Evolutionary conservation across 2,329 filamentous ascomycete species (phyloP).

Genomic region (Alternaria ventricosa): DNA sequence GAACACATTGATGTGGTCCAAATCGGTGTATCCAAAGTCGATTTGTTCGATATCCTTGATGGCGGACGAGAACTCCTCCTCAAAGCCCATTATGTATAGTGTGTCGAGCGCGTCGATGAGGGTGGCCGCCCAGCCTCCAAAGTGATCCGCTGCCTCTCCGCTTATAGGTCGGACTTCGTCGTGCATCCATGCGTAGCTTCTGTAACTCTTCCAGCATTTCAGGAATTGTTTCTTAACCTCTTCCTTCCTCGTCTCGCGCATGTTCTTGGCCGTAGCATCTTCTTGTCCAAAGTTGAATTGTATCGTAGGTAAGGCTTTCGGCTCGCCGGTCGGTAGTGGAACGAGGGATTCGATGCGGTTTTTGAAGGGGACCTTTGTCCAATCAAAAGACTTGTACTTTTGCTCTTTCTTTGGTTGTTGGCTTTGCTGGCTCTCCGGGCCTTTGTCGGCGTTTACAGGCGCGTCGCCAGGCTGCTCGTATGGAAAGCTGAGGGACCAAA

Average conservation of each 20-base stretch:
- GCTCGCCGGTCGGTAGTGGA: slow-evolving; percentile 48
- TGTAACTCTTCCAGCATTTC: slow-evolving; percentile 55
- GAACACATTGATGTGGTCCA: slow-evolving; percentile 55
- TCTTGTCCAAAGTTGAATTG: slow-evolving; percentile 52
- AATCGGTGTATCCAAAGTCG: slow-evolving; percentile 50
- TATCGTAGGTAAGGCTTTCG: slow-evolving; percentile 50
- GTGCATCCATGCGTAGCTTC: slow-evolving; percentile 55
- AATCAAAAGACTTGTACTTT: slow-evolving; percentile 41
- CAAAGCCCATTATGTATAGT: slow-evolving; percentile 56
- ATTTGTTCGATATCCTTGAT: slow-evolving; percentile 53
- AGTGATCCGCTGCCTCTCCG: slow-evolving; percentile 49
- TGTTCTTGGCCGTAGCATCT: slow-evolving; percentile 36
- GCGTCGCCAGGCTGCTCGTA: slow-evolving; percentile 25
- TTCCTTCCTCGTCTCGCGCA: slow-evolving; percentile 42
- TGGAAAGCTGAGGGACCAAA: slow-evolving; percentile 48
- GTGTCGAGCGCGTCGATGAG: slow-evolving; percentile 56
- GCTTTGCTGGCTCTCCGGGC: slow-evolving; percentile 19
- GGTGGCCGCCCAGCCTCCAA: slow-evolving; percentile 57
- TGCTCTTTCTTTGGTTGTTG: slow-evolving; percentile 9
- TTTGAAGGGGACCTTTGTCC: slow-evolving; percentile 50
- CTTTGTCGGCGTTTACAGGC: slow-evolving; percentile 9
- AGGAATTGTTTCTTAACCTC: slow-evolving; percentile 53
- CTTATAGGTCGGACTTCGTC: slow-evolving; percentile 57
- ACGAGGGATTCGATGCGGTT: slow-evolving; percentile 48
- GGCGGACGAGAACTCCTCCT: slow-evolving; percentile 56